phyloP scores from a whole-genome alignment of 2,329 filamentous ascomycete species.

The Aureobasidium leucospermi region DNA sequence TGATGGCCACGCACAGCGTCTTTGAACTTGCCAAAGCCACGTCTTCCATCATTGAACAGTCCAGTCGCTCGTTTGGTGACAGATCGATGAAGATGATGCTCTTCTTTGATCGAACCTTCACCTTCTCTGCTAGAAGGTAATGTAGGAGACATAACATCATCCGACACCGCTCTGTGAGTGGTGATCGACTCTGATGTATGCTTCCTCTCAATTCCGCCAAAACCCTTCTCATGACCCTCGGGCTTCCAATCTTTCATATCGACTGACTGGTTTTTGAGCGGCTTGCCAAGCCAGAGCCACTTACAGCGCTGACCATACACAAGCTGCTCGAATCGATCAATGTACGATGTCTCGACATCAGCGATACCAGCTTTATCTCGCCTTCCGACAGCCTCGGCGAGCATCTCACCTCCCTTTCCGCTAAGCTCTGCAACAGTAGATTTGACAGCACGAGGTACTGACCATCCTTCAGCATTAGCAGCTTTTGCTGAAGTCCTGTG shows the following conservation, averaged over 20 bases:
- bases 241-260: slow-evolving; percentile 43
- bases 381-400: slow-evolving; percentile 83
- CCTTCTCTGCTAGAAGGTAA: slow-evolving; percentile 3
- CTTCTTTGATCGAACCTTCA: not conserved
- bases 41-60: slow-evolving; percentile 72
- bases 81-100: slow-evolving; percentile 30
- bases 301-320: slow-evolving; percentile 76
- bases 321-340: slow-evolving; percentile 73
- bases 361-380: slow-evolving; percentile 84
- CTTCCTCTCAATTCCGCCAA: slow-evolving; percentile 42
- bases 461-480: slow-evolving; percentile 82
- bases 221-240: slow-evolving; percentile 43
- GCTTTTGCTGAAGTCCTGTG: slow-evolving; percentile 84
- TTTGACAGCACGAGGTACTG: slow-evolving; percentile 87
- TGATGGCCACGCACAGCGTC: slow-evolving; percentile 58
- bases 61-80: slow-evolving; percentile 69
- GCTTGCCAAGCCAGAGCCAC: slow-evolving; percentile 92
- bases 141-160: not conserved
- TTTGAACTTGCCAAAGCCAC: slow-evolving; percentile 76
- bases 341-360: slow-evolving; percentile 85
- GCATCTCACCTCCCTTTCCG: slow-evolving; percentile 87
- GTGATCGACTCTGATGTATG: slow-evolving; percentile 26
- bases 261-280: slow-evolving; percentile 50
- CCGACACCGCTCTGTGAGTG: not conserved
- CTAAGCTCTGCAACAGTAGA: slow-evolving; percentile 90